Evolutionary conservation across 1,284 basidiomycete genomes (phyloP).

Genomic region (Pulchroboletus neoregius): DNA sequence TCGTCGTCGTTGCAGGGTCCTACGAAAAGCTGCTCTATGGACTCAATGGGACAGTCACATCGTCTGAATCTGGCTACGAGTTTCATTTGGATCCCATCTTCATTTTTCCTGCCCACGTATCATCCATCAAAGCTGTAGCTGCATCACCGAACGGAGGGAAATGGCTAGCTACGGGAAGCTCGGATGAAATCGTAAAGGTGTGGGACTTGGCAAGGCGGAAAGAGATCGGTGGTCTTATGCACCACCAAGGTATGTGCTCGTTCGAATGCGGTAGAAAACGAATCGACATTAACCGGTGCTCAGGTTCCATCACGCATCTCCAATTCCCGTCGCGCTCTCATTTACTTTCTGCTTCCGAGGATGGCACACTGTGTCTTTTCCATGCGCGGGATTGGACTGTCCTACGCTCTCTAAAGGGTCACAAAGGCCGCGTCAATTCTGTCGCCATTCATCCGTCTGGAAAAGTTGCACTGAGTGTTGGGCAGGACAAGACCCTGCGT

Average conservation of each 20-base stretch:
- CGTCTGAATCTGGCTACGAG: slow-evolving; percentile 33
- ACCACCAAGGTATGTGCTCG: slow-evolving; percentile 77
- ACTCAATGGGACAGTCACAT: slow-evolving; percentile 62
- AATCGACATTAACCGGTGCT: not conserved
- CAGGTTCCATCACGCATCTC: slow-evolving; percentile 88
- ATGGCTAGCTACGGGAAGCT: slow-evolving; percentile 92
- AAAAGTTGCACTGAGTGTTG: slow-evolving; percentile 87
- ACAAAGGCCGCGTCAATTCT: slow-evolving; percentile 88
- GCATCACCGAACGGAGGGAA: slow-evolving; percentile 85
- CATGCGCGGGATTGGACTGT: slow-evolving; percentile 91
- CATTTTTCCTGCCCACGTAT: slow-evolving; percentile 95
- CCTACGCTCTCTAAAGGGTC: slow-evolving; percentile 84
- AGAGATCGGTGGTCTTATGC: slow-evolving; percentile 90
- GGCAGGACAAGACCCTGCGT: slow-evolving; percentile 83
- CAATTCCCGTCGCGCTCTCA: slow-evolving; percentile 87
- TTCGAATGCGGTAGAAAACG: not conserved
- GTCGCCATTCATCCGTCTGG: slow-evolving; percentile 91
- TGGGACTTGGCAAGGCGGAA: slow-evolving; percentile 91
- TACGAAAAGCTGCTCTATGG: slow-evolving; percentile 97
- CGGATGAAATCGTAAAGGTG: slow-evolving; percentile 96
- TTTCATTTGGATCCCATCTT: slow-evolving; percentile 79
- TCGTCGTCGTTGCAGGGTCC: slow-evolving; percentile 86
- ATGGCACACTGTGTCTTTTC: slow-evolving; percentile 87
- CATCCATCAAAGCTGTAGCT: slow-evolving; percentile 86
- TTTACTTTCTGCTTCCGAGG: slow-evolving; percentile 86